Conservation (phyloP, 768 basidiomycete genomes). For the Saitozyma sp. region DNA sequence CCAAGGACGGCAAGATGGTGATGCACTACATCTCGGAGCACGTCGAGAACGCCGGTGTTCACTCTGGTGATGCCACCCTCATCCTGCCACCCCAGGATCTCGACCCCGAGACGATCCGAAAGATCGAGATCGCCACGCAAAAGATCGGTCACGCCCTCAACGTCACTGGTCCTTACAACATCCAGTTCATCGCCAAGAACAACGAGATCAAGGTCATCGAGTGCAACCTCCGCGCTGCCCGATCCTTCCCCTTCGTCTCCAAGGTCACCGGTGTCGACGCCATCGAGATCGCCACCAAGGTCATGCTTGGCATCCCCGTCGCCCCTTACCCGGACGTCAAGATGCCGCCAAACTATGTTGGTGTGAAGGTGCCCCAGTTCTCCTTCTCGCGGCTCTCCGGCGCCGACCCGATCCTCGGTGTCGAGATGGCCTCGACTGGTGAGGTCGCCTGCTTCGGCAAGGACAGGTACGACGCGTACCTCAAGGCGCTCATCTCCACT, state of each 20-base stretch:
- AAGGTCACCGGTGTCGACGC: slow-evolving; percentile 98
- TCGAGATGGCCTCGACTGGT: slow-evolving; percentile 99
- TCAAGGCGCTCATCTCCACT: slow-evolving; percentile 94
- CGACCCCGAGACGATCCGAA: slow-evolving; percentile 91
- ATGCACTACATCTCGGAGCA: slow-evolving; percentile 99
- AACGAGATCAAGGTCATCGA: slow-evolving; percentile 99
- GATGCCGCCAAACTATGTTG: slow-evolving; percentile 89
- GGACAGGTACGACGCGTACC: slow-evolving; percentile 97
- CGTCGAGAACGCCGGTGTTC: slow-evolving; percentile 97
- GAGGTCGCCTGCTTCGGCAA: slow-evolving; percentile 98
- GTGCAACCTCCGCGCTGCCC: slow-evolving; percentile 94
- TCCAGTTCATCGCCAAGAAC: slow-evolving; percentile 99
- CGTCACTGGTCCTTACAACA: slow-evolving; percentile 98
- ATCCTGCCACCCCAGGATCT: slow-evolving; percentile 98
- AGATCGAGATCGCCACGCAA: slow-evolving; percentile 92
- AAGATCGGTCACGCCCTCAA: slow-evolving; percentile 98
- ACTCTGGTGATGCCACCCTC: slow-evolving; percentile 96
- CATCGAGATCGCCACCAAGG: slow-evolving; percentile 98
- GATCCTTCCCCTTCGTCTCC: slow-evolving; percentile 98
- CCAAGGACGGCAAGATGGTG: slow-evolving; percentile 93
- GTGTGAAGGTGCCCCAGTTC: slow-evolving; percentile 99
- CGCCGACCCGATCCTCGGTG: slow-evolving; percentile 94
- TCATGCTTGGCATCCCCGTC: slow-evolving; percentile 88
- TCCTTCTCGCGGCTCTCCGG: slow-evolving; percentile 94
- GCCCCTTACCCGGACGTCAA: slow-evolving; percentile 86